Evolutionary conservation across 2,329 filamentous ascomycete genomes (phyloP).

Genomic region (Hirsutella rhossiliensis): DNA sequence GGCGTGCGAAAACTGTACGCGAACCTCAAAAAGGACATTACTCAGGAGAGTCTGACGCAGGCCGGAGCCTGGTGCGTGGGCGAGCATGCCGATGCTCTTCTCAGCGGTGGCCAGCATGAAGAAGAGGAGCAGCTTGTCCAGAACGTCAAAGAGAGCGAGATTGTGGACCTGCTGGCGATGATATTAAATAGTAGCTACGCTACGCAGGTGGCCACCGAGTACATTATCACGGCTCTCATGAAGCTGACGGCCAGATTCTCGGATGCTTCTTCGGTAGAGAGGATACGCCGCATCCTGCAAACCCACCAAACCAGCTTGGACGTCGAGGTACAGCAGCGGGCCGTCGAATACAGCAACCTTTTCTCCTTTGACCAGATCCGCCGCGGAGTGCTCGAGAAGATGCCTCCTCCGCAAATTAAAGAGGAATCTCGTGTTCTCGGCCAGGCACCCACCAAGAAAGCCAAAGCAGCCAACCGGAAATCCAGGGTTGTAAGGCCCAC

Average conservation of each 20-base stretch:
- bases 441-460: slow-evolving; percentile 55
- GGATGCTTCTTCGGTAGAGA: slow-evolving; percentile 75
- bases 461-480: slow-evolving; percentile 60
- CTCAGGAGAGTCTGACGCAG: slow-evolving; percentile 87
- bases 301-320: slow-evolving; percentile 77
- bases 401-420: slow-evolving; percentile 94
- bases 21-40: slow-evolving; percentile 89
- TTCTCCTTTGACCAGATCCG: slow-evolving; percentile 83
- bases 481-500: slow-evolving; percentile 70
- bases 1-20: slow-evolving; percentile 90
- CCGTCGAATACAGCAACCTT: slow-evolving; percentile 91
- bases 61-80: slow-evolving; percentile 96
- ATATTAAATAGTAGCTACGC: slow-evolving; percentile 94
- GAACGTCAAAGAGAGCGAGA: slow-evolving; percentile 72
- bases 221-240: slow-evolving; percentile 89
- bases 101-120: slow-evolving; percentile 82
- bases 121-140: slow-evolving; percentile 80
- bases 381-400: slow-evolving; percentile 85
- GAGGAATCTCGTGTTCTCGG: slow-evolving; percentile 88
- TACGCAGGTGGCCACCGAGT: slow-evolving; percentile 83
- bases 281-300: slow-evolving; percentile 67
- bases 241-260: slow-evolving; percentile 85
- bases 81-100: slow-evolving; percentile 86
- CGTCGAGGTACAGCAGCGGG: slow-evolving; percentile 90
- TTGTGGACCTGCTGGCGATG: slow-evolving; percentile 83